Evolutionary conservation across 805 yeast genomes (phyloP), one percentile per base, ranked within the genome.

Genomic region (Yarrowia divulgata): DNA sequence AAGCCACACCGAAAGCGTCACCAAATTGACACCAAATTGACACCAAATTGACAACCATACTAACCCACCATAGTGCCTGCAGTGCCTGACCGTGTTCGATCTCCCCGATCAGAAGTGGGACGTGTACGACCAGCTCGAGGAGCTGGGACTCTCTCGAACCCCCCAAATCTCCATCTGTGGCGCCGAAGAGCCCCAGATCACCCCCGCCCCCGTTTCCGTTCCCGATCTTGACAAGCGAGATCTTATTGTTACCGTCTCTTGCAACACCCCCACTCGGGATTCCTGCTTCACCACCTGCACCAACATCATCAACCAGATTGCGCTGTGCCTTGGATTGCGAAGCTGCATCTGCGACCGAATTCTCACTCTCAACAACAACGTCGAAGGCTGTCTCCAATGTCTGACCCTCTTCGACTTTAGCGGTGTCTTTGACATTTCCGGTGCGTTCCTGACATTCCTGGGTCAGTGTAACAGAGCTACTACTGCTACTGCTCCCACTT

Each of bases 31-130:
- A 9, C 40, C 10, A 8, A 39, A 39, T 5, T 16, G 3, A 13
- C 16, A 39, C 19, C 29, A 23, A 23, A 23, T 23, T 23, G 29
- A 23, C 29, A 23, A 8, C 12, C 7, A 8, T 60, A 45, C 66
- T 60, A 43, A 60, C 66, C n/a, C 62, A 54, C 37, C 7, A 4
- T 9, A 60, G 66, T 60, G 66, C 66, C 66, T 60, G 52, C 66
- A 60, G 66, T 60, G 66, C 46, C 37, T 60, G 19, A 45, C 66
- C 10, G 52, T 60, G 34, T 60, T 43, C 34, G 52, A 42, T n/a
- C 66, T 60, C 7, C 52, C 40, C 34, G 52, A 60, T 18, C 50
- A 58, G 23, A 34, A 60, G 29, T 29, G 32, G 32, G 50, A 45
- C 34, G 66, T 60, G 10, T 34, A 43, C 66, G 42, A 45, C 29